Base-by-base conservation (phyloP, 805 yeast species). In the Starmerella stellata region DNA sequence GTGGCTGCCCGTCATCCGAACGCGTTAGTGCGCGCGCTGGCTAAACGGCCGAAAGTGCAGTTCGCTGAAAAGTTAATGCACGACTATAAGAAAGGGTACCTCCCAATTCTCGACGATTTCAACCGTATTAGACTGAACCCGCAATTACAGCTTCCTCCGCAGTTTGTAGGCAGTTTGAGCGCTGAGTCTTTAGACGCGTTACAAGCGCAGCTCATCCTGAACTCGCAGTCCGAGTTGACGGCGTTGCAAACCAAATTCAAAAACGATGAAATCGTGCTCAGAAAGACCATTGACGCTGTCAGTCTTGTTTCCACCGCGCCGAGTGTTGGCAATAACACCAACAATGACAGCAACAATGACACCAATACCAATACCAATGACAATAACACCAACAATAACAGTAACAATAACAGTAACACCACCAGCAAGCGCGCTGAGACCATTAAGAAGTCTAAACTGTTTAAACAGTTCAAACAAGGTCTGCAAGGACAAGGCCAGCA, bases 21-120 rank as follows among this genome's bases (percentile, higher is more conserved):
- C 17, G 58, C 62, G 2, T 68, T 69, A 30, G 58, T 73, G 5
- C 48, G 67, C 14, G 61, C 70, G 5, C 67, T 75, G 4, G 52
- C 77, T 34, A 54, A 68, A 8, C 64, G 74, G 40, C 66, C 68
- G 32, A 68, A 75, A 39, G 50, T 80, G 18, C 65, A 66, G 38
- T 53, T 80, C 19, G 81, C 81, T 1, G 62, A 79, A 0, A 63
- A 64, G 43, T 54, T 81, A 42, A 74, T 74, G 51, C 57, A 74
- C 1, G 55, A 72, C 30, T 62, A 76, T 45, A 57, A 64, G 21
- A 43, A 62, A 4, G 69, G 70, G 0, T 56, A 68, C 31, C 54
- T 75, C n/a, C 54, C 61, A 3, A 44, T 78, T 2, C 66, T 80
- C 34, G 74, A 76, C 40, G 66, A 73, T 34, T 65, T 79, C 3